A percentile compares a stretch with the other conserved stretches of the same genome.
Conservation (phyloP, 371 early-diverging fungal species). For the Choanephora cucurbitarum region DNA sequence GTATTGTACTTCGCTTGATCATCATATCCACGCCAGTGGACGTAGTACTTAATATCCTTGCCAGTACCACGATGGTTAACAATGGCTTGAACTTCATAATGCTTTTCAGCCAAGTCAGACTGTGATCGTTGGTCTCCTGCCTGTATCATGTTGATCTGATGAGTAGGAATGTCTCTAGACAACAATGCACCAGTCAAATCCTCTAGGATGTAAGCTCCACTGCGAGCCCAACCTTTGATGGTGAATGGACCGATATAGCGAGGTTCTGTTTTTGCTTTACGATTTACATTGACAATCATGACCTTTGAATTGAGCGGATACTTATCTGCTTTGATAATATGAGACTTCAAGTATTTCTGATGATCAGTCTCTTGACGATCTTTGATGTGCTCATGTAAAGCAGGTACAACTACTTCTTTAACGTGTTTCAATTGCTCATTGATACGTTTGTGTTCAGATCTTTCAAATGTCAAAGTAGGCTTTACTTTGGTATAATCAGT, state of each 20-base stretch:
- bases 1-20: background rate
- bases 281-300: slow-evolving; percentile 7
- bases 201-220: background rate
- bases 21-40: background rate
- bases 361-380: slow-evolving; percentile 5
- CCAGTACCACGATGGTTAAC: background rate
- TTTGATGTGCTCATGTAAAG: background rate
- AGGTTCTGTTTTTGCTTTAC: background rate
- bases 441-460: background rate
- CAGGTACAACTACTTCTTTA: slow-evolving; percentile 6
- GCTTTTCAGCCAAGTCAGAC: background rate
- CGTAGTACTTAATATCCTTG: background rate
- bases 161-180: slow-evolving; percentile 10
- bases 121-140: background rate
- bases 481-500: slow-evolving; percentile 3
- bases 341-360: background rate
- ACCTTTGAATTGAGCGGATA: slow-evolving; percentile 8
- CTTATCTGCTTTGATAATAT: background rate
- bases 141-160: slow-evolving; percentile 2
- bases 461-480: background rate
- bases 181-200: slow-evolving; percentile 1
- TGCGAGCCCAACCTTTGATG: background rate
- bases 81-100: slow-evolving; percentile 8
- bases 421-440: background rate
- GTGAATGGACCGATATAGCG: background rate